Base-by-base conservation (phyloP, 441 rosid genomes). In the Euphorbia schlechtendalii region DNA sequence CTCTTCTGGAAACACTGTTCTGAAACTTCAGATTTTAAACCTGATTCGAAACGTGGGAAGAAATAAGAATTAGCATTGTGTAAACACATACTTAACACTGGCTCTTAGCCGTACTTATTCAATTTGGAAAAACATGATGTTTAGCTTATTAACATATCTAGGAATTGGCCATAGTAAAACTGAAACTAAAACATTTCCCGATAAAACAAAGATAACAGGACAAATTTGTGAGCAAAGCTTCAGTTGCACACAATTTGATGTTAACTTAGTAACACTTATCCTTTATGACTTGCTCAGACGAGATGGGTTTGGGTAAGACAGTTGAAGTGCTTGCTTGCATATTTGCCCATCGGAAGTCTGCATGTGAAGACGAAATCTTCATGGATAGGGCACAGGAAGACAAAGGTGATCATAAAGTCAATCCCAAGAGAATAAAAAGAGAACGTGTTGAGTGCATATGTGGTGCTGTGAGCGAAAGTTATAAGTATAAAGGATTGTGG, bases 301-400 rank as follows among this genome's bases (percentile, higher is more conserved):
- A 94, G 83, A 94, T 94, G 99, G 99, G 99, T 58, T 78, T 94
- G 82, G 97, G 99, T 21, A 94, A 94, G 81, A 94, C 99, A 14
- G 90, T 94, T 72, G 99, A 94, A 72, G 81, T 94, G 70, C 96
- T 94, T 81, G 97, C 96, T 68, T 89, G 96, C 78, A 73, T 94
- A 71, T 86, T 87, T 81, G 74, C 89, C 63, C 87, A 94, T 76
- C 84, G 56, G 59, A 86, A 81, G 81, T 73, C 86, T 61, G 75
- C 77, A 60, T 79, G 78, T 69, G 88, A 86, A 52, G 76, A 70
- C 58, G 62, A 62, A 57, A 52, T 69, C 66, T 51, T 71, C 67
- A 24, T 54, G 59, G 67, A 63, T 56, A 68, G 71, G 69, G 67
- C 53, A 30, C 59, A 64, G 58, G 67, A 73, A 69, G 73, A 71